Evolutionary conservation across 345 rosid genomes (phyloP), one percentile per base, ranked within the genome.

Genomic region (Hibiscus mutabilis): DNA sequence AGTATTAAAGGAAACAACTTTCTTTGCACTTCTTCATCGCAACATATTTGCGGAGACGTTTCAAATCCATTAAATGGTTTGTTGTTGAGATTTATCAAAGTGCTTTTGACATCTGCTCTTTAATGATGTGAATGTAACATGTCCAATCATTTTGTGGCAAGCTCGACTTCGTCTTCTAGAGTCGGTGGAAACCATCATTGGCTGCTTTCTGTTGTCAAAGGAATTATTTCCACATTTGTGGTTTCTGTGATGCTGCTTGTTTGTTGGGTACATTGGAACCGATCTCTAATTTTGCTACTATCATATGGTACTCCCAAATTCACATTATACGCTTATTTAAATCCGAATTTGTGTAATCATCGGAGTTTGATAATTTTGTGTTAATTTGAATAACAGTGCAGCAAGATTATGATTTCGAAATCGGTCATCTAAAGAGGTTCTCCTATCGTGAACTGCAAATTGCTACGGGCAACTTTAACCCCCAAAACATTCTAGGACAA

Each of bases 381-480:
- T 68, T 53, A 40, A 58, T 63, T 66, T 74, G 68, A 24, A 27
- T 80, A 24, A 31, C 86, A 92, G 97, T 89, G 83, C 91, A 90
- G 81, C 97, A 90, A 82, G 97, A 95, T 77, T 92, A 83, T 55
- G 90, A 88, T 76, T 88, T 90, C 83, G 92, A 95, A 25, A 88
- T 92, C 16, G 97, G 90, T 49, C 94, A 92, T 75, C 51, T 92
- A 68, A 90, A 84, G 88, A 86, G 97, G 84, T 95, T 95, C 80
- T 79, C 91, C 14, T 87, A 84, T 68, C 91, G 96, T 7, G 96
- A 92, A 71, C 78, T 95, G 81, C 97, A 89, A 83, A 66, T 70
- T 19, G 99, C 97, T 6, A 95, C 99, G 0, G 72, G 78, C 76
- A 86, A 89, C 72, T 95, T 92, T 60, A 90, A 86, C 83, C 75